Percentiles rank a stretch among this genome's conserved stretches.
Conservation (phyloP, 139 green algal genomes). For the Dunaliella primolecta region DNA sequence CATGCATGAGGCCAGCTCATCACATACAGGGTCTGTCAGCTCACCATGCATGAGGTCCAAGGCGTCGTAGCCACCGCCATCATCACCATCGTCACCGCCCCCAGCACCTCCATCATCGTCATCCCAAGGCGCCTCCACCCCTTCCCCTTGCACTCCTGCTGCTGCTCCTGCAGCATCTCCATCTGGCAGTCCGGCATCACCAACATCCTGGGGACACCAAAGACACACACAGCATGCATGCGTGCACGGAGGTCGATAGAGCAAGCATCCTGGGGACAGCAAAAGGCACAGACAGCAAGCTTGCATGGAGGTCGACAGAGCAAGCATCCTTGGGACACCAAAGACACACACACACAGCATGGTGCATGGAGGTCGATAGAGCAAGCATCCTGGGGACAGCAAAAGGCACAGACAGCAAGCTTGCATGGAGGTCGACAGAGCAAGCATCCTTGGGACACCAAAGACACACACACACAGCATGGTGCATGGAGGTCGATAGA, state of each 20-base stretch:
- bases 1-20: too few relatives aligned
- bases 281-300: too few relatives aligned
- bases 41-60: neutral
- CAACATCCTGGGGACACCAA: neutral
- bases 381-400: too few relatives aligned
- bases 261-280: too few relatives aligned
- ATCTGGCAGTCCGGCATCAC: neutral
- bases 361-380: too few relatives aligned
- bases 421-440: too few relatives aligned
- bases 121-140: neutral
- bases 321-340: neutral
- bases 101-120: slow-evolving; percentile 9
- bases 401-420: too few relatives aligned
- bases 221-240: too few relatives aligned
- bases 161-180: neutral
- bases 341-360: neutral
- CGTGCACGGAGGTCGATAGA: too few relatives aligned
- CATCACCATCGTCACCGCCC: slow-evolving; percentile 2
- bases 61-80: neutral
- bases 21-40: too few relatives aligned
- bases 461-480: neutral
- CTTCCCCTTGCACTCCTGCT: neutral
- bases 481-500: too few relatives aligned
- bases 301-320: too few relatives aligned
- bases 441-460: neutral